Base-by-base conservation (phyloP, 805 yeast genomes). In the Ogataea polymorpha region DNA sequence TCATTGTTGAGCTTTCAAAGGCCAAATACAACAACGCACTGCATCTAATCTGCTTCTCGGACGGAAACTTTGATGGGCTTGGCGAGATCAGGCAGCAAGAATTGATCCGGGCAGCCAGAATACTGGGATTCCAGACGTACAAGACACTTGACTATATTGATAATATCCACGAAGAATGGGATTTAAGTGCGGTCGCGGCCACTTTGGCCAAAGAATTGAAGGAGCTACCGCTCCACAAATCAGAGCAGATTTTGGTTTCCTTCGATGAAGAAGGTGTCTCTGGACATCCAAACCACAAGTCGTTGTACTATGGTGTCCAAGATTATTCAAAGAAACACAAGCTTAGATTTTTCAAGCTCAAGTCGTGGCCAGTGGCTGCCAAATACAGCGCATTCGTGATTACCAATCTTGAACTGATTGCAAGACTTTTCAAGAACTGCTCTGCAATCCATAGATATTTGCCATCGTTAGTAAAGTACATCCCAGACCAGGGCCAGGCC, bases 251-350 rank as follows among this genome's bases (percentile, higher is more conserved):
- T 5, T 53, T 90, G 8, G 52, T 91, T 23, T 86, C 97, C 0
- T 91, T 93, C 61, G 99, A 93, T 64, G 72, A 72, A 26, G 36
- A 55, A 15, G 99, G 99, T 1, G 84, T 93, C 3, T 88, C 97
- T 0, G 70, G 73, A 35, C 99, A 93, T 63, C 75, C 86, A n/a
- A 93, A 93, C 62, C 99, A 93, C 61, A 77, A 67, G 18, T 73
- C 90, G 1, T 61, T 86, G 35, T 71, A 67, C 57, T 54, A 70
- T 36, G 89, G 84, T 2, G 74, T 72, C 10, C 46, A 49, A 23
- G 58, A 56, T 15, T 77, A 58, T 48, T 45, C 59, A 34, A 53
- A 52, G n/a, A 7, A 15, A 14, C 24, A 21, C 12, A 27, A 18
- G 6, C 12, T 15, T 5, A 39, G 35, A 8, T 49, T 66, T 4